Evolutionary conservation across 345 rosid species (phyloP).

Genomic region (Brassica nigra): DNA sequence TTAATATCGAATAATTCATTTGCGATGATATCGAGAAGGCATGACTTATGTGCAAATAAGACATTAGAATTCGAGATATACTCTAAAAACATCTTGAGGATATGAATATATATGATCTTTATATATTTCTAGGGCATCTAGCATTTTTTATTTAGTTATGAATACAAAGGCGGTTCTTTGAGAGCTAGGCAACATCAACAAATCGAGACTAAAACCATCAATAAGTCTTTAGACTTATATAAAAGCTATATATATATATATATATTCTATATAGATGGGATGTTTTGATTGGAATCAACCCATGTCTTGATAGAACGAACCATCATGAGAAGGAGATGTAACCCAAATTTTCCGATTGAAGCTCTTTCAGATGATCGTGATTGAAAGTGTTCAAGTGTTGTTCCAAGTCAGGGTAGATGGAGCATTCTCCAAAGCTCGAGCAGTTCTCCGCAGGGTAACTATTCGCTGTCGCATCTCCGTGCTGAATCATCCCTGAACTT

Average conservation of each 20-base stretch:
- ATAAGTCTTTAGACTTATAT: slow-evolving; percentile 29
- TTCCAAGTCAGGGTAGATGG: slow-evolving; percentile 55
- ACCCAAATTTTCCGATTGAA: slow-evolving; percentile 62
- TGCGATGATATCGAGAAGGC: neutral
- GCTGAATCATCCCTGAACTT: slow-evolving; percentile 37
- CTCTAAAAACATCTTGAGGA: neutral
- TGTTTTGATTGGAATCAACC: slow-evolving; percentile 18
- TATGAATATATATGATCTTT: slow-evolving; percentile 12
- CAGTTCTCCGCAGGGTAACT: slow-evolving; percentile 46
- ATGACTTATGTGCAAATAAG: neutral
- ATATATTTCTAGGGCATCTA: slow-evolving; percentile 34
- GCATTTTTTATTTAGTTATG: slow-evolving; percentile 14
- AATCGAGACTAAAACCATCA: slow-evolving; percentile 31
- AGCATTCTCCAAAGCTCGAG: slow-evolving; percentile 58
- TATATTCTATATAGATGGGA: slow-evolving; percentile 11
- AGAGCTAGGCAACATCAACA: slow-evolving; percentile 32
- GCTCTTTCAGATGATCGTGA: slow-evolving; percentile 56
- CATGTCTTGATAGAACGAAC: slow-evolving; percentile 11
- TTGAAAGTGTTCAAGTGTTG: slow-evolving; percentile 50
- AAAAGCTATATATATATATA: slow-evolving; percentile 27
- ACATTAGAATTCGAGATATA: neutral
- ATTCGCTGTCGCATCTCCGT: slow-evolving; percentile 34
- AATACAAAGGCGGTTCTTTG: slow-evolving; percentile 26
- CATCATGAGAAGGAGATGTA: slow-evolving; percentile 55
- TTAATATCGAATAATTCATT: neutral